phyloP scores from a whole-genome alignment of 2,329 filamentous ascomycete species.

The Harringtonia aguacate region DNA sequence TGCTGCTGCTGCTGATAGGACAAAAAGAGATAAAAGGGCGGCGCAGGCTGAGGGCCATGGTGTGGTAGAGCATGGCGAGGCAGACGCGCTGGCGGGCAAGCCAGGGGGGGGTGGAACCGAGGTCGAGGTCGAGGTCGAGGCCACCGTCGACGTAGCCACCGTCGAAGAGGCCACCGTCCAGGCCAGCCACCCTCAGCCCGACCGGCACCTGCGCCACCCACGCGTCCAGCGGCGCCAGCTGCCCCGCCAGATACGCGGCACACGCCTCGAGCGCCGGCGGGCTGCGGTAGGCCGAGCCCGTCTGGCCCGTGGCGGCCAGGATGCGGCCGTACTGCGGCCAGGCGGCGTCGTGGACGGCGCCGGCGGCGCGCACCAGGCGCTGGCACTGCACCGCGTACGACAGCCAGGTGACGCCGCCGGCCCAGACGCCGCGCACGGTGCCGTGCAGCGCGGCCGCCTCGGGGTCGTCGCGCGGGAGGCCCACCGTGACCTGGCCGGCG shows the following conservation, averaged over 20 bases:
- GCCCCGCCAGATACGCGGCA: background rate
- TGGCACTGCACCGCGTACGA: slow-evolving; percentile 22
- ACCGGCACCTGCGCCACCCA: slow-evolving; percentile 1
- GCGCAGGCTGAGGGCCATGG: slow-evolving; percentile 23
- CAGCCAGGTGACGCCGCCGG: slow-evolving; percentile 23
- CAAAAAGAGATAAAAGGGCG: slow-evolving; percentile 27
- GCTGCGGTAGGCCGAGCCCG: background rate
- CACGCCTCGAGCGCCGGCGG: slow-evolving; percentile 3
- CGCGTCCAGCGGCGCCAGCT: background rate
- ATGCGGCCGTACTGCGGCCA: background rate
- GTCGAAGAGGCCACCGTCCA: background rate
- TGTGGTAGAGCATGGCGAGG: slow-evolving; percentile 29
- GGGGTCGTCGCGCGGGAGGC: slow-evolving; percentile 22
- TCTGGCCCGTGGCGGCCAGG: background rate
- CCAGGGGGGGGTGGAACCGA: slow-evolving; percentile 21
- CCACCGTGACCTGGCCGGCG: slow-evolving; percentile 23
- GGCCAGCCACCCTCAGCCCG: background rate
- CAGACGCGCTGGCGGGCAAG: slow-evolving; percentile 29
- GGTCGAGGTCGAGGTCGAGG: too few relatives aligned
- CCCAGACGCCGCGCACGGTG: slow-evolving; percentile 15
- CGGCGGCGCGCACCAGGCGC: slow-evolving; percentile 22
- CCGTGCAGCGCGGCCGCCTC: background rate
- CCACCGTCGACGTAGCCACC: too few relatives aligned
- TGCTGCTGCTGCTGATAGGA: too few relatives aligned
- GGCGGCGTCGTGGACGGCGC: slow-evolving; percentile 16